phyloP scores from a whole-genome alignment of 768 basidiomycete species.

The Mycena alexandri region DNA sequence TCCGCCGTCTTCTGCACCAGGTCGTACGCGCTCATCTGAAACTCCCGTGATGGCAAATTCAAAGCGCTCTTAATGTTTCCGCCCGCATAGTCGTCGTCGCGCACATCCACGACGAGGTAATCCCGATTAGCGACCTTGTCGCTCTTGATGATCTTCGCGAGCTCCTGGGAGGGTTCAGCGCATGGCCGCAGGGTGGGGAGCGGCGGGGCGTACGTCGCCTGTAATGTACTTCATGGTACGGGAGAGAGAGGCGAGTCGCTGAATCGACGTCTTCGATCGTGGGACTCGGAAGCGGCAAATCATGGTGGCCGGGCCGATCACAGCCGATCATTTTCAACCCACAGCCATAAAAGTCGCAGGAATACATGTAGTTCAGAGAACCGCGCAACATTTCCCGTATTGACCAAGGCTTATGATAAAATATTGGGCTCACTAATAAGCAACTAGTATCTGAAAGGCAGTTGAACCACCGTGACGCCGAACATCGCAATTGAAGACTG shows the following conservation, averaged over 20 bases:
- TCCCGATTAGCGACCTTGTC: constrained; percentile 71
- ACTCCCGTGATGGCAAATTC: constrained; percentile 73
- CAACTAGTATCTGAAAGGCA: too few species aligned
- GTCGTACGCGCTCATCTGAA: constrained; percentile 66
- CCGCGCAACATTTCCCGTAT: too few species aligned
- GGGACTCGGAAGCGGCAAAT: neutral
- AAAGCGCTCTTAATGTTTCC: constrained; percentile 80
- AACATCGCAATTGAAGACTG: too few species aligned
- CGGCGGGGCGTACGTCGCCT: constrained; percentile 49
- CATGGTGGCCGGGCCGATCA: too few species aligned
- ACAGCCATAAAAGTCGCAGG: too few species aligned
- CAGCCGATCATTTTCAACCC: neutral
- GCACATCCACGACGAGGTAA: constrained; percentile 85
- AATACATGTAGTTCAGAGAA: too few species aligned
- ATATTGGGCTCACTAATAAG: too few species aligned
- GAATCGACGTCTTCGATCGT: constrained; percentile 9
- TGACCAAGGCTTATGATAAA: too few species aligned
- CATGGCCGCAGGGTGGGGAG: neutral
- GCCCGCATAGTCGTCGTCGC: constrained; percentile 84
- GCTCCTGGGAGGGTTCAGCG: constrained; percentile 61
- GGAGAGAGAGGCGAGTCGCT: neutral
- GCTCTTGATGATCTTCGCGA: constrained; percentile 77
- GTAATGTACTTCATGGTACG: constrained; percentile 51
- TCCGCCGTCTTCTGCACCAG: constrained; percentile 73
- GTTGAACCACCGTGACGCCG: too few species aligned